Evolutionary conservation across 768 basidiomycete genomes (phyloP).

Genomic region (Hydnomerulius pinastri): DNA sequence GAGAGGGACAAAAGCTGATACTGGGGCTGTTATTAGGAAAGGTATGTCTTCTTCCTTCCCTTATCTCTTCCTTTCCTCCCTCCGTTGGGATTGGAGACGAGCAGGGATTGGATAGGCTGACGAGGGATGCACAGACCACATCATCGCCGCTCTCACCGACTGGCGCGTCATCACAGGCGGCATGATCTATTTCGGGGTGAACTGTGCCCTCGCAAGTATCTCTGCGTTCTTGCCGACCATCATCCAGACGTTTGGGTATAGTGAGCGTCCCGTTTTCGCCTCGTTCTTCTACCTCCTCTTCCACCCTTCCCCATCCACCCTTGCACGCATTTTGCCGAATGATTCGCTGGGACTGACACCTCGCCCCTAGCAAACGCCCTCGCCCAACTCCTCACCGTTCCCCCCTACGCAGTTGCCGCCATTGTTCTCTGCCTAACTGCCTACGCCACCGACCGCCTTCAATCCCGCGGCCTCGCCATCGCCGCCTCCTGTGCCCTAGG

Average conservation of each 20-base stretch:
- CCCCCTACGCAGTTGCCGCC: conserved; percentile 75
- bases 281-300: no score
- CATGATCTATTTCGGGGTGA: conserved; percentile 76
- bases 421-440: conserved; percentile 60
- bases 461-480: conserved; percentile 52
- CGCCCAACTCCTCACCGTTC: conserved; percentile 76
- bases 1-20: conserved; percentile 64
- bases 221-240: conserved; percentile 86
- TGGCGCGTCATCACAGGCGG: conserved; percentile 73
- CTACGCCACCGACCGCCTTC: conserved; percentile 65
- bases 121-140: conserved; percentile 47
- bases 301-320: no score
- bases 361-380: conserved; percentile 52
- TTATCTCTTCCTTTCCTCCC: no score
- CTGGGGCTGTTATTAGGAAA: conserved; percentile 64
- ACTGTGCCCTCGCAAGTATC: conserved; percentile 75
- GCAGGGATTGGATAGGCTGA: background rate
- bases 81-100: no score
- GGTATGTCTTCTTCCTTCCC: conserved; percentile 35
- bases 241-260: conserved; percentile 69
- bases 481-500: conserved; percentile 30
- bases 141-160: conserved; percentile 63
- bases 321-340: no score
- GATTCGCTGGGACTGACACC: background rate
- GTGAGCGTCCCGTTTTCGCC: conserved; percentile 42